A percentile compares a stretch with the other conserved stretches of the same genome.
phyloP scores from a whole-genome alignment of 2,329 filamentous ascomycete genomes.

The Aspergillus phoenicis region DNA sequence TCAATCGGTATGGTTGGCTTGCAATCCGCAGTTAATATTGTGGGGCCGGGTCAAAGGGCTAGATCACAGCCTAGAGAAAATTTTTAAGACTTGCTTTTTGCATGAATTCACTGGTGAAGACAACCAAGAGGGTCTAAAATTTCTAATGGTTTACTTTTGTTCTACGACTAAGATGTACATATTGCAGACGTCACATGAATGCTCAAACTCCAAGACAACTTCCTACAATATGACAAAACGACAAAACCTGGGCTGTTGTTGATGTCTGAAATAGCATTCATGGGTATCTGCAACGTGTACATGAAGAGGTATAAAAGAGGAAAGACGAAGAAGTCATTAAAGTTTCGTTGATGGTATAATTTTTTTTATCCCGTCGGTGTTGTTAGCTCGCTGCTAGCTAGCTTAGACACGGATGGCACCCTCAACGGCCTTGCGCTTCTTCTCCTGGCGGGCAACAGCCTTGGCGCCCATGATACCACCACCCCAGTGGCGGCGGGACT shows the following conservation, averaged over 20 bases:
- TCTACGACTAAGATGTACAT: neutral
- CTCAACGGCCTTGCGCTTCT: constrained; percentile 94
- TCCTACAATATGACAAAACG: neutral
- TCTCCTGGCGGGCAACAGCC: constrained; percentile 75
- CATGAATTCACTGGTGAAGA: no score
- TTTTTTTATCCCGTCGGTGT: constrained; percentile 3
- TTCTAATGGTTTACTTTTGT: neutral
- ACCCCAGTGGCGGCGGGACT: constrained; percentile 91
- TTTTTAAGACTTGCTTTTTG: neutral
- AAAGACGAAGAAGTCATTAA: constrained; percentile 3
- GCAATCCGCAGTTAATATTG: neutral
- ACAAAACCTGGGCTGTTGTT: neutral
- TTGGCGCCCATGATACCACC: constrained; percentile 99
- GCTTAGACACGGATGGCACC: constrained; percentile 95
- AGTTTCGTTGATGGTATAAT: constrained; percentile 8
- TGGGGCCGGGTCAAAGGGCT: neutral
- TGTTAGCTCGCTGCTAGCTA: constrained; percentile 19
- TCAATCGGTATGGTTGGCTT: no score
- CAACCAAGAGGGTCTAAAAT: neutral
- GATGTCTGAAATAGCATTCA: constrained; percentile 41
- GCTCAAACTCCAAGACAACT: constrained; percentile 19
- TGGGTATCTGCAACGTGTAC: constrained; percentile 44
- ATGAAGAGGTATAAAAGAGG: constrained; percentile 25
- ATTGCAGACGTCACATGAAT: constrained; percentile 31
- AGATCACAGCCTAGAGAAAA: neutral